Percentiles rank a stretch among this genome's conserved stretches.
phyloP scores from a whole-genome alignment of 2,329 filamentous ascomycete species.

The Daldinia sp. region DNA sequence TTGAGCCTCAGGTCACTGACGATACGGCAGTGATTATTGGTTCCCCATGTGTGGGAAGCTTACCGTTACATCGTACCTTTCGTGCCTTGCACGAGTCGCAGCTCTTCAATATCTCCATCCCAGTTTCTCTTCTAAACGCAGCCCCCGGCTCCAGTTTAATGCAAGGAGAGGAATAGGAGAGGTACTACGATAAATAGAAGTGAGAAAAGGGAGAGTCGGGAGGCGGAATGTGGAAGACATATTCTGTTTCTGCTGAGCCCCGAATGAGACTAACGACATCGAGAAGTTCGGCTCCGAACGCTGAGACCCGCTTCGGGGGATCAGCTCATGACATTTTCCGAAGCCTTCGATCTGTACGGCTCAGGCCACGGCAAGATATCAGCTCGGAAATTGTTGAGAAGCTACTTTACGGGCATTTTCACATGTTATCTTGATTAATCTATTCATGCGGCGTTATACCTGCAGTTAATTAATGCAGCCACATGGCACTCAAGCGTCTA shows the following conservation, averaged over 20 bases:
- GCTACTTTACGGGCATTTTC: constrained; percentile 4
- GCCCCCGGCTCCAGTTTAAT: constrained; percentile 33
- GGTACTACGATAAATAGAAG: not conserved
- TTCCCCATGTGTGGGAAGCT: constrained; percentile 24
- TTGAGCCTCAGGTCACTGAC: constrained; percentile 21
- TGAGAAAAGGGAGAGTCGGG: not conserved
- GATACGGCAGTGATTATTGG: not conserved
- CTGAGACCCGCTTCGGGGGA: constrained; percentile 2
- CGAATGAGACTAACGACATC: constrained; percentile 18
- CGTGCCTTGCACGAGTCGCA: constrained; percentile 57
- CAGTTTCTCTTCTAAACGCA: not conserved
- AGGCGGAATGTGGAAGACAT: not conserved
- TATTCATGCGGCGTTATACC: not conserved
- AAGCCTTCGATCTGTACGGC: not conserved
- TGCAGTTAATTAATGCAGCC: not conserved
- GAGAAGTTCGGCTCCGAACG: constrained; percentile 28
- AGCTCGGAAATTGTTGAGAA: constrained; percentile 18
- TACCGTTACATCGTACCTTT: constrained; percentile 57
- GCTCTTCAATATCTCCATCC: constrained; percentile 44
- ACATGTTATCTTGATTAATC: not conserved
- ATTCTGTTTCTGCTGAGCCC: not conserved
- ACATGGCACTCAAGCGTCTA: not conserved
- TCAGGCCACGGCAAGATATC: not conserved
- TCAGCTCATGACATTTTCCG: constrained; percentile 21
- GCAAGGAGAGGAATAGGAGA: not conserved